Conservation (phyloP, 2,329 filamentous ascomycete genomes). For the Trichophyton rubrum region DNA sequence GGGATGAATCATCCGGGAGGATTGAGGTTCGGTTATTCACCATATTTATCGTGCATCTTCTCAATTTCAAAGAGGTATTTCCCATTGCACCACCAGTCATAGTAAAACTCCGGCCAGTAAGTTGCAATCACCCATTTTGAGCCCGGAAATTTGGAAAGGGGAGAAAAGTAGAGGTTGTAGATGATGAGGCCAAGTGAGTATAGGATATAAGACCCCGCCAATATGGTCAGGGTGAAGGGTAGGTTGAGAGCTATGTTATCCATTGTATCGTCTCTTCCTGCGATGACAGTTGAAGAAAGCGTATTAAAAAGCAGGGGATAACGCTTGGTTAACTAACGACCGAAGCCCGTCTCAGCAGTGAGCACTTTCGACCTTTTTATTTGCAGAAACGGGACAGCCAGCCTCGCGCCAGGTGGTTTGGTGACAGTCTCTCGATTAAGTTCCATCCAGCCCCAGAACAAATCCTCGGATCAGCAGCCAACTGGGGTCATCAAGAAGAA, state of each 20-base stretch:
- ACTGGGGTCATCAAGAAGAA: background rate
- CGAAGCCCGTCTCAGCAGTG: background rate
- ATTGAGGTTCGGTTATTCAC: slow-evolving; percentile 7
- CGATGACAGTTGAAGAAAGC: background rate
- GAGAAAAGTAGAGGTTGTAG: slow-evolving; percentile 16
- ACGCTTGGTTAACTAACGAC: background rate
- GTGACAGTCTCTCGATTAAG: background rate
- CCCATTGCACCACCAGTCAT: slow-evolving; percentile 15
- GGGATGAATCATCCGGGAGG: background rate
- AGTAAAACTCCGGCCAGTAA: slow-evolving; percentile 17
- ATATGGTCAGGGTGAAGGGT: background rate
- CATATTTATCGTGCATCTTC: slow-evolving; percentile 22
- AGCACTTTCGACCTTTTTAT: background rate
- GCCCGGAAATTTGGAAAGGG: slow-evolving; percentile 16
- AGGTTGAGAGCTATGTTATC: background rate
- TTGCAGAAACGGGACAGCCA: background rate
- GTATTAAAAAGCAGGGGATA: background rate
- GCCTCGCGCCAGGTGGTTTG: background rate
- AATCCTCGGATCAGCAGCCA: slow-evolving; percentile 1
- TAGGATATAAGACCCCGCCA: background rate
- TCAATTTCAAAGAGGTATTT: slow-evolving; percentile 20
- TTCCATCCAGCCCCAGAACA: background rate
- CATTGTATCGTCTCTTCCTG: background rate
- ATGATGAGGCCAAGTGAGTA: slow-evolving; percentile 14
- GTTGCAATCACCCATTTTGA: slow-evolving; percentile 15